Percentiles rank a stretch among this genome's conserved stretches.
Conservation (phyloP, 2,329 filamentous ascomycete genomes). For the Eutypella sp. region DNA sequence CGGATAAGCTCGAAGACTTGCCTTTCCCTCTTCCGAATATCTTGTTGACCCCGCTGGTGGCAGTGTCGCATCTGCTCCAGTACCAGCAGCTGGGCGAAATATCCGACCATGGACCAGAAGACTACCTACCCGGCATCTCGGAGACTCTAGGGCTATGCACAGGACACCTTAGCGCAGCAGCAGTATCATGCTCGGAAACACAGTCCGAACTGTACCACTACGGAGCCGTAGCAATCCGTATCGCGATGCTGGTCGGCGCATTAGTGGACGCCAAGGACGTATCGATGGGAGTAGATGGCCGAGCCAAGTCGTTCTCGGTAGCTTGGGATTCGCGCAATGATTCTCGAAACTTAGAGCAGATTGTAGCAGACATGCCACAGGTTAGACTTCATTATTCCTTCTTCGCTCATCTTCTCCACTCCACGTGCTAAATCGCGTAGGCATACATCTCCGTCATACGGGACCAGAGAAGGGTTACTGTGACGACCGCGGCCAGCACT, state of each 20-base stretch:
- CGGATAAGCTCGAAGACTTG: too few species aligned
- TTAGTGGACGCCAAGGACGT: slow-evolving; percentile 24
- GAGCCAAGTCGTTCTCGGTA: not conserved
- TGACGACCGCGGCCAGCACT: not conserved
- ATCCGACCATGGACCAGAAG: too few species aligned
- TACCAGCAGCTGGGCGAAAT: too few species aligned
- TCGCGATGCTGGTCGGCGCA: slow-evolving; percentile 33
- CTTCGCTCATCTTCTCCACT: not conserved
- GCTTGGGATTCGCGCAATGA: not conserved
- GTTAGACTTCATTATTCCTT: not conserved
- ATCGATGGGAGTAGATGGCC: not conserved
- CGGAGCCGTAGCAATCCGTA: slow-evolving; percentile 31
- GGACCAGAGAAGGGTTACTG: not conserved
- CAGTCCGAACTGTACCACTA: slow-evolving; percentile 26
- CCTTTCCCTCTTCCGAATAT: too few species aligned
- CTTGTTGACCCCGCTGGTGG: too few species aligned
- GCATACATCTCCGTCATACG: not conserved
- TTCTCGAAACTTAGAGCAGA: not conserved
- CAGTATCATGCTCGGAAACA: slow-evolving; percentile 26
- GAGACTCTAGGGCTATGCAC: slow-evolving; percentile 36
- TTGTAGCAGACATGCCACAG: not conserved
- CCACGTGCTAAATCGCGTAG: not conserved
- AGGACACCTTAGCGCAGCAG: slow-evolving; percentile 33
- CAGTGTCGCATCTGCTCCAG: too few species aligned
- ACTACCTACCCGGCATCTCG: too few species aligned